Percentiles rank a stretch among this genome's conserved stretches.
phyloP scores from a whole-genome alignment of 441 rosid species.

The Adansonia grandidieri region DNA sequence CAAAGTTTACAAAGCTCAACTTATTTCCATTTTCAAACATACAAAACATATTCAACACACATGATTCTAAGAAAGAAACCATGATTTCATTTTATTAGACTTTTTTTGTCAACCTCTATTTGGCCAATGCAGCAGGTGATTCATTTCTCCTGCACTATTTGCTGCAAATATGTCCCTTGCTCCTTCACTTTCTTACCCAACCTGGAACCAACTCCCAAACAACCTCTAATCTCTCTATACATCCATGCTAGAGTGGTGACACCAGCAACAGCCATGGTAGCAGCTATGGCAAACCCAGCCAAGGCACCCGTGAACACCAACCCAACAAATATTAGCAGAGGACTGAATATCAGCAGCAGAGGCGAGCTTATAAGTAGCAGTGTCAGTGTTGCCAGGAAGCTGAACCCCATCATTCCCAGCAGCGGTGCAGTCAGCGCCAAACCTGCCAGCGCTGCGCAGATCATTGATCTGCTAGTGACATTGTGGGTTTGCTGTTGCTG shows the following conservation, averaged over 20 bases:
- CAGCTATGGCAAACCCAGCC: conserved; percentile 38
- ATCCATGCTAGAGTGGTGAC: conserved; percentile 35
- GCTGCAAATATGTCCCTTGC: conserved; percentile 25
- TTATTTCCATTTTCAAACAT: neutral
- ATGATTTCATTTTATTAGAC: neutral
- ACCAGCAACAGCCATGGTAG: conserved; percentile 38
- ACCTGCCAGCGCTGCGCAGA: conserved; percentile 30
- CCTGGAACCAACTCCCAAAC: conserved; percentile 25
- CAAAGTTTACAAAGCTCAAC: neutral
- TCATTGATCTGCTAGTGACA: neutral
- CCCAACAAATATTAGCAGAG: conserved; percentile 31
- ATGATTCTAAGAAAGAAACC: neutral
- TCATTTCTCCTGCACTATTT: conserved; percentile 21
- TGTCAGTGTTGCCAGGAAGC: conserved; percentile 33
- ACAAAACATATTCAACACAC: neutral
- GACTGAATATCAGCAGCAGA: conserved; percentile 37
- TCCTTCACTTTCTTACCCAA: conserved; percentile 19
- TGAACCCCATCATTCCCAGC: conserved; percentile 36
- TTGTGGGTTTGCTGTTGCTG: neutral
- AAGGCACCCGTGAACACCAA: conserved; percentile 31
- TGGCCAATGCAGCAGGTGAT: neutral
- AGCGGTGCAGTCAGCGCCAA: conserved; percentile 37
- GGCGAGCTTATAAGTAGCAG: conserved; percentile 40
- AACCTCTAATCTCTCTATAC: conserved; percentile 23
- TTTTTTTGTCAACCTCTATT: no score